Evolutionary conservation across 2,329 filamentous ascomycete genomes (phyloP), one percentile per base, ranked within the genome.

Genomic region (Rutstroemia sp.): DNA sequence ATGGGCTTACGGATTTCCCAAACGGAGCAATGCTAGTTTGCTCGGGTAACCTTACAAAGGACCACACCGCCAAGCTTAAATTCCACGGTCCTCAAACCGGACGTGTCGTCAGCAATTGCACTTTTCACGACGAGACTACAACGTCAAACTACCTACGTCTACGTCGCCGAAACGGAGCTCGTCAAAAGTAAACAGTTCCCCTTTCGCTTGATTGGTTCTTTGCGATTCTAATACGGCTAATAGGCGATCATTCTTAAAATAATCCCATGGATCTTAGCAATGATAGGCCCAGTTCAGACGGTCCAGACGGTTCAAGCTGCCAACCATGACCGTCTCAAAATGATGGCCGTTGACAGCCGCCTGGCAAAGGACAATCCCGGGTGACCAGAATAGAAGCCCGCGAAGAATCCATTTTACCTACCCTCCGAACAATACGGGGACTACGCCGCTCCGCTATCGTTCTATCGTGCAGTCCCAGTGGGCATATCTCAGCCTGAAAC

Each of bases 361-460:
- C 8, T 42, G 2, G 16, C 17, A 10, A 39, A 21, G 30, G 10
- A 48, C 19, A 6, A 39, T 16, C 17, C 17, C 16, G 16, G 30
- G 34, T 16, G 41, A 4, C 45, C 9, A 54, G 48, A 34, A 19
- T 37, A 8, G 41, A 21, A 45, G 30, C 16, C 25, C 17, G n/a
- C 25, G 30, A 44, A 21, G 1, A 41, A 34, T 34, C 46, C n/a
- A 42, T 37, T 8, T 17, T 23, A 12, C 19, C 51, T 45, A 48
- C 45, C 34, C 23, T 21, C 39, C 47, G 47, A 51, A 42, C 39
- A 39, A 48, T 30, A 58, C 57, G 61, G 61, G 34, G 51, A 57
- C 57, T 17, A 19, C 5, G 46, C 49, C 53, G 49, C 61, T 57
- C 58, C 58, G 48, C 47, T 49, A 52, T 57, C 51, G 9, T 57